A percentile compares a stretch with the other conserved stretches of the same genome.
Evolutionary conservation across 2,329 filamentous ascomycete species (phyloP).

Genomic region (Botrytis paeoniae): DNA sequence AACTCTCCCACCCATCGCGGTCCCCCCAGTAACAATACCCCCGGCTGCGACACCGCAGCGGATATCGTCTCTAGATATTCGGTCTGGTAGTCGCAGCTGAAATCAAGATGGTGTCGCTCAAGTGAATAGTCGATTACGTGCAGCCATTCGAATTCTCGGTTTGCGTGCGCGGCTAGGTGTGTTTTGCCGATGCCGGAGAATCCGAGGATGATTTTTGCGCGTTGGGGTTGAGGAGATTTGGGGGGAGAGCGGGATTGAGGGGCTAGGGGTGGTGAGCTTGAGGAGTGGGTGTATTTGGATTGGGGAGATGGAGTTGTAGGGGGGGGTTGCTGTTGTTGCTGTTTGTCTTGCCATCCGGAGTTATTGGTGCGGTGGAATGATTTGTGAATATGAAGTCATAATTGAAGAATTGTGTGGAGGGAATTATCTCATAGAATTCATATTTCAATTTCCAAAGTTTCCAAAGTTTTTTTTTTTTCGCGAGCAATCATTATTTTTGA

Average conservation of each 20-base stretch:
- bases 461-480: background rate
- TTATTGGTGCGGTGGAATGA: background rate
- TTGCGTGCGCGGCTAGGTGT: slow-evolving; percentile 15
- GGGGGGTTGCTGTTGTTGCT: background rate
- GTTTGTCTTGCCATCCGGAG: background rate
- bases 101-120: background rate
- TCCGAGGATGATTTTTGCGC: slow-evolving; percentile 11
- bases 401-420: background rate
- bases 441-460: background rate
- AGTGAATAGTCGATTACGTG: slow-evolving; percentile 18
- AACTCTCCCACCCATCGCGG: slow-evolving; percentile 18
- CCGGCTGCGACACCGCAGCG: slow-evolving; percentile 6
- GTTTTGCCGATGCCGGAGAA: slow-evolving; percentile 15
- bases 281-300: background rate
- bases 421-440: background rate
- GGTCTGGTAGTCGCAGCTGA: background rate
- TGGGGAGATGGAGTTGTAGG: background rate
- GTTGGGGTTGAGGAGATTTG: background rate
- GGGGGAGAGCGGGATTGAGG: background rate
- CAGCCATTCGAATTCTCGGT: slow-evolving; percentile 18
- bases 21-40: slow-evolving; percentile 14
- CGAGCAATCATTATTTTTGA: background rate
- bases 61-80: slow-evolving; percentile 4
- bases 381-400: background rate
- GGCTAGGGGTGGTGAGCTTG: background rate